Base-by-base conservation (phyloP, 768 basidiomycete genomes). In the Cystobasidiopsis lactophilus region DNA sequence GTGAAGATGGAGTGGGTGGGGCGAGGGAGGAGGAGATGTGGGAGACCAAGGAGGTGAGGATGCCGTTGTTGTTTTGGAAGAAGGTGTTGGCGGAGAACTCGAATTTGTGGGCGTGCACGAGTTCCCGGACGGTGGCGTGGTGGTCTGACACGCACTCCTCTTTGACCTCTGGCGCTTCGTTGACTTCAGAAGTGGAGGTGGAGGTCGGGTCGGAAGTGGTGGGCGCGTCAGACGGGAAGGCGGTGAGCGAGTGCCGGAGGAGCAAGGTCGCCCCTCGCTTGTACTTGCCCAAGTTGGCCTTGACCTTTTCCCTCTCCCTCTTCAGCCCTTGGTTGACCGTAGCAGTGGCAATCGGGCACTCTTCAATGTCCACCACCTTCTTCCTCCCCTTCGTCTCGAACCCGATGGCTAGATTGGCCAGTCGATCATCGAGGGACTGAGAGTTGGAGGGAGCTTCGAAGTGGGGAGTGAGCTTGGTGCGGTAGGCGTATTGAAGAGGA, bases 11-110 rank as follows among this genome's bases (percentile, higher is more conserved):
- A 13, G 50, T 47, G 5, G 30, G 7, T 21, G 58, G 23, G 0
- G 66, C 60, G 60, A 88, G 77, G 50, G 80, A 77, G 27, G 79
- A 74, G 40, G 74, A 73, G 51, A 91, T 85, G 68, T 89, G 85
- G 55, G 75, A 64, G n/a, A 82, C 82, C 48, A 98, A 73, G 0
- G 84, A 78, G 5, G 77, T 72, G 27, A 96, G 75, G 37, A 91
- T 82, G 5, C 83, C 77, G 64, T 91, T 89, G 74, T 98, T 98
- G 71, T 95, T 95, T 64, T 98, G 91, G 75, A 96, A 96, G 72
- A 96, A 98, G 3, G 84, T 81, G 44, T 81, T 78, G 0, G 50
- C 83, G 21, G 72, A 75, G 67, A 84, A 89, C 63, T 88, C 79
- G 68, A 96, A 93, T 41, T 80, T 66, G 64, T 72, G 76, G 56